phyloP scores from a whole-genome alignment of 2,329 filamentous ascomycete species.

The Cordyceps javanica region DNA sequence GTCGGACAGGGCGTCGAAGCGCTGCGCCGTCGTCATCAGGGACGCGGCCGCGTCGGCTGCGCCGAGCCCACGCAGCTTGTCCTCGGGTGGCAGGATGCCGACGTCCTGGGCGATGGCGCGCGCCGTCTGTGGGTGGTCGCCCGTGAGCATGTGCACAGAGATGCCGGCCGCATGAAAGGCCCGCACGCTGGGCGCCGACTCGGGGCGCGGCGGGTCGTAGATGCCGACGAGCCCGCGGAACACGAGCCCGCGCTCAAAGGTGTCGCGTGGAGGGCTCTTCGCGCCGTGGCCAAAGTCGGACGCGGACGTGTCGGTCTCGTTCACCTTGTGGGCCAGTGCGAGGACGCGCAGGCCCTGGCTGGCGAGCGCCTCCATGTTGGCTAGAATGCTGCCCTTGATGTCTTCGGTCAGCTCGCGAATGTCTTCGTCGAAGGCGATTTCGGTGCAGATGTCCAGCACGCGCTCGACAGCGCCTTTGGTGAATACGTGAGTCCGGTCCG shows the following conservation, averaged over 20 bases:
- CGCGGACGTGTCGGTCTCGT: constrained; percentile 14
- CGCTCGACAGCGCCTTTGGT: constrained; percentile 62
- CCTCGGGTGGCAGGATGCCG: constrained; percentile 47
- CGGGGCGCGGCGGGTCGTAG: constrained; percentile 61
- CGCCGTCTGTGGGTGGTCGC: constrained; percentile 57
- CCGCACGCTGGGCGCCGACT: constrained; percentile 48
- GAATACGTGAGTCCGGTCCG: constrained; percentile 36
- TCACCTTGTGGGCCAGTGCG: constrained; percentile 43
- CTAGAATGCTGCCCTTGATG: constrained; percentile 46
- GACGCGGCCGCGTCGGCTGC: constrained; percentile 45
- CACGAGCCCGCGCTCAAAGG: constrained; percentile 47
- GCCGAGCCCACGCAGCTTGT: constrained; percentile 33
- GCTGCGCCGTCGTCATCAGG: constrained; percentile 56
- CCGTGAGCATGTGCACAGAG: constrained; percentile 59
- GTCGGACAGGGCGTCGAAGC: constrained; percentile 59
- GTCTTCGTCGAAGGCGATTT: constrained; percentile 34
- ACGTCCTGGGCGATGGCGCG: constrained; percentile 54
- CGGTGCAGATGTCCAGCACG: constrained; percentile 53
- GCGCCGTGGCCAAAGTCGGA: constrained; percentile 23
- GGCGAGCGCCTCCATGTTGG: constrained; percentile 62
- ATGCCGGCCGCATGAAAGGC: constrained; percentile 54
- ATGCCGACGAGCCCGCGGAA: constrained; percentile 62
- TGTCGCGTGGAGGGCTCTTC: constrained; percentile 18
- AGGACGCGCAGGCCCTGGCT: constrained; percentile 60
- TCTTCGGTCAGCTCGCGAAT: constrained; percentile 25